Percentiles rank a stretch among this genome's conserved stretches.
Conservation (phyloP, 2,329 filamentous ascomycete species). For the Sporothrix pallida region DNA sequence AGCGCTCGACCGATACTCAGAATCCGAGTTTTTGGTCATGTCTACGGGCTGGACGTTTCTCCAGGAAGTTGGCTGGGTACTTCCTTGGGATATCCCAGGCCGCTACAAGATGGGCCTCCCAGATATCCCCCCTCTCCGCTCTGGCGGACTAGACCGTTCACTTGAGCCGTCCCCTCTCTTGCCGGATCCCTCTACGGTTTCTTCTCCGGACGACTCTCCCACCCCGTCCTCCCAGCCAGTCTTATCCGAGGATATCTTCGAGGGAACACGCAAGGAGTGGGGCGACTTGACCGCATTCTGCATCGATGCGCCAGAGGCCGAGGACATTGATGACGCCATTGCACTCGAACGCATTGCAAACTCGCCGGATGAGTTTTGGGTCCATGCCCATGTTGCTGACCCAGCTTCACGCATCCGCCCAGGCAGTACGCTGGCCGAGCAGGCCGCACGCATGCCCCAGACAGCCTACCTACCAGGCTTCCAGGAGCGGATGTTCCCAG, state of each 20-base stretch:
- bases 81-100: conserved; percentile 71
- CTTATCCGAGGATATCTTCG: conserved; percentile 53
- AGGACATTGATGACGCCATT: conserved; percentile 79
- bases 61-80: conserved; percentile 74
- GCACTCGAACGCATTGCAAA: conserved; percentile 66
- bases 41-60: conserved; percentile 68
- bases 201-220: neutral
- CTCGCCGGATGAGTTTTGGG: conserved; percentile 66
- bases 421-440: conserved; percentile 62
- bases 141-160: conserved; percentile 50
- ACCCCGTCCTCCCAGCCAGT: no score
- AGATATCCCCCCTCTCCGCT: conserved; percentile 51
- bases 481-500: conserved; percentile 63
- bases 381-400: conserved; percentile 80
- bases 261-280: conserved; percentile 64
- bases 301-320: conserved; percentile 70
- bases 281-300: conserved; percentile 68
- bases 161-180: conserved; percentile 36
- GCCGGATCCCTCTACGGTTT: no score
- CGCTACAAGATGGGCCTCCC: conserved; percentile 66
- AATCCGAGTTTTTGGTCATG: conserved; percentile 53
- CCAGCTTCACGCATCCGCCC: conserved; percentile 72
- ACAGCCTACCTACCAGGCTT: conserved; percentile 67
- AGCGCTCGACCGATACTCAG: conserved; percentile 63
- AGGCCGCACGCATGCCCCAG: conserved; percentile 65